Base-by-base conservation (phyloP, 352 stramenopile genomes). In the Salisapilia sapeloensis region DNA sequence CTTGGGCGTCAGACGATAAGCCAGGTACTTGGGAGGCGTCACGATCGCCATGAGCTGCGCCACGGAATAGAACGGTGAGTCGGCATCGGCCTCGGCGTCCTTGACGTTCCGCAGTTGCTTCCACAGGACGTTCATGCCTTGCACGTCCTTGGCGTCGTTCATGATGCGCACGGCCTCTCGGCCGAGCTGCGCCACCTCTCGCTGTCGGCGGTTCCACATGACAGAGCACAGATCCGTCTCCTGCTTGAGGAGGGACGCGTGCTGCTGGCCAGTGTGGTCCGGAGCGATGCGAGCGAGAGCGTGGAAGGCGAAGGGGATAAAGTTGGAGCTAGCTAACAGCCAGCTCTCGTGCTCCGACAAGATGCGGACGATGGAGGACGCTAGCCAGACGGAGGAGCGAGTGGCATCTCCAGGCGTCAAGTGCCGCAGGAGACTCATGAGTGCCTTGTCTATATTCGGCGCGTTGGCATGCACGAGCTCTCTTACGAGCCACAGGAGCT, bases 231-330 rank as follows among this genome's bases (percentile, higher is more conserved):
- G 30, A 0, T 87, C 65, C 22, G 80, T 74, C 29, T 86, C 71
- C 24, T 86, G 67, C 30, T 84, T 80, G 18, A 84, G 45, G 33
- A 87, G 41, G 20, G 36, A 58, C 4, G 63, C 50, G n/a, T 84
- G 59, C 25, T 53, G 35, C 17, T 56, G 17, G 3, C 53, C 54
- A 2, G 48, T 64, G 38, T 85, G 66, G 38, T 87, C 69, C 10
- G 80, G 53, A 7, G 58, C 67, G 34, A 84, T 77, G 6, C 71
- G 53, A 2, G 51, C 67, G 40, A 84, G 84, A 1, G 71, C 79
- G 33, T 86, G 66, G 25, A 86, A 86, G 5, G 84, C 71, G 29
- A 79, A 86, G 9, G 71, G 71, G 21, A 83, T 84, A 11, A 87
- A 50, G 20, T 49, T 74, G 16, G 71, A 67, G 35, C 60, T 65